phyloP scores from a whole-genome alignment of 805 yeast genomes.

The Tetrapisispora fleetii region DNA sequence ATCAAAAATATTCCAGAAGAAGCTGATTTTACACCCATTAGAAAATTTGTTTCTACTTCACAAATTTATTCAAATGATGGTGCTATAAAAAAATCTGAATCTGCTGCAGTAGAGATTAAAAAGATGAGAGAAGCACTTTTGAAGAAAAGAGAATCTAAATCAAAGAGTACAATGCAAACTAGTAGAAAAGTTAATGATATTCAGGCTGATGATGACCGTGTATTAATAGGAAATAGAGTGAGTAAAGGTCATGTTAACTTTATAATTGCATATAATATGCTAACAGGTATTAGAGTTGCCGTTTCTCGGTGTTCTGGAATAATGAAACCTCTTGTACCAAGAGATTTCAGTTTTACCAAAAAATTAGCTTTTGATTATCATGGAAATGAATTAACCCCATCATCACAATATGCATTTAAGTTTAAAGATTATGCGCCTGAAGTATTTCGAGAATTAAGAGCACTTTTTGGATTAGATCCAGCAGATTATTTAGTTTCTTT shows the following conservation, averaged over 20 bases:
- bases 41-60: conserved; percentile 1
- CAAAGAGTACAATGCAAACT: conserved; percentile 30
- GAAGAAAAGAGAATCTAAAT: conserved; percentile 34
- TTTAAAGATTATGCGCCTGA: conserved; percentile 94
- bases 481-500: conserved; percentile 90
- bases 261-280: conserved; percentile 92
- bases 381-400: conserved; percentile 85
- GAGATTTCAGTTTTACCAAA: conserved; percentile 62
- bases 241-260: conserved; percentile 91
- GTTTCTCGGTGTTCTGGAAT: conserved; percentile 87
- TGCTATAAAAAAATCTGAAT: conserved; percentile 27
- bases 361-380: conserved; percentile 79
- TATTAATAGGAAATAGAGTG: conserved; percentile 68
- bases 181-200: conserved; percentile 5
- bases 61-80: conserved; percentile 7
- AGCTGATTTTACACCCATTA: background rate
- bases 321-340: conserved; percentile 56
- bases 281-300: conserved; percentile 92
- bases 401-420: conserved; percentile 89
- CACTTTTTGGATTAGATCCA: conserved; percentile 78
- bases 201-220: conserved; percentile 42
- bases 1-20: background rate
- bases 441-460: conserved; percentile 79
- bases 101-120: conserved; percentile 37
- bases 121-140: conserved; percentile 42